Percentiles rank a stretch among this genome's conserved stretches.
Evolutionary conservation across 345 rosid species (phyloP).

Genomic region (Linum trigynum): DNA sequence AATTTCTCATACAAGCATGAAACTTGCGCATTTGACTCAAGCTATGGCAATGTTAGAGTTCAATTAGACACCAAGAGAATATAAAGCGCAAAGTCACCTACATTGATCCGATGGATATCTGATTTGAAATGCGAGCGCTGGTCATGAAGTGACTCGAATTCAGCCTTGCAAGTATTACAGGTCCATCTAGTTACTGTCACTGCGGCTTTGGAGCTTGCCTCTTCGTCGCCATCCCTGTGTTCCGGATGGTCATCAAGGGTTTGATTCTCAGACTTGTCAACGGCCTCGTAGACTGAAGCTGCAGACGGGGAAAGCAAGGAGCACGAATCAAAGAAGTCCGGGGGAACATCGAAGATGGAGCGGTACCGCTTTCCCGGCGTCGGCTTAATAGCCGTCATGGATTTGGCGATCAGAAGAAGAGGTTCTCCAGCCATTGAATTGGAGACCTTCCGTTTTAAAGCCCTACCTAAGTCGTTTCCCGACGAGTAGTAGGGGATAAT

Average conservation of each 20-base stretch:
- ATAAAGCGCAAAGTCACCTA: constrained; percentile 17
- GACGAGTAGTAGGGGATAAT: too few species aligned
- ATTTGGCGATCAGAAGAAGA: neutral
- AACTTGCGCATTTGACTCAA: neutral
- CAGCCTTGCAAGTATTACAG: constrained; percentile 76
- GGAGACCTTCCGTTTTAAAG: neutral
- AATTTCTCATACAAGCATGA: neutral
- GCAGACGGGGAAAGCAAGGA: constrained; percentile 41
- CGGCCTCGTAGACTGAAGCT: constrained; percentile 17
- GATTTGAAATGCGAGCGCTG: constrained; percentile 92
- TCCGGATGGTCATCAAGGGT: constrained; percentile 19
- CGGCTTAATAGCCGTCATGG: neutral
- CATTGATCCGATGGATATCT: constrained; percentile 83
- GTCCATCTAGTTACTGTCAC: constrained; percentile 57
- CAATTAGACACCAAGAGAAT: neutral
- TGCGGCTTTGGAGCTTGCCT: constrained; percentile 21
- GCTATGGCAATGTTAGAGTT: neutral
- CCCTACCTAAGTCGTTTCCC: too few species aligned
- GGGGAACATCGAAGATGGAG: constrained; percentile 55
- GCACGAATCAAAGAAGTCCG: constrained; percentile 54
- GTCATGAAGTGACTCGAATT: constrained; percentile 69
- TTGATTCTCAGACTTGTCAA: constrained; percentile 17
- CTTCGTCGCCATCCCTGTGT: constrained; percentile 24
- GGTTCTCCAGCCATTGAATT: constrained; percentile 4
- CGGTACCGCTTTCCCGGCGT: constrained; percentile 31